Conservation (phyloP, 768 basidiomycete species). For the Termitomyces sp. region DNA sequence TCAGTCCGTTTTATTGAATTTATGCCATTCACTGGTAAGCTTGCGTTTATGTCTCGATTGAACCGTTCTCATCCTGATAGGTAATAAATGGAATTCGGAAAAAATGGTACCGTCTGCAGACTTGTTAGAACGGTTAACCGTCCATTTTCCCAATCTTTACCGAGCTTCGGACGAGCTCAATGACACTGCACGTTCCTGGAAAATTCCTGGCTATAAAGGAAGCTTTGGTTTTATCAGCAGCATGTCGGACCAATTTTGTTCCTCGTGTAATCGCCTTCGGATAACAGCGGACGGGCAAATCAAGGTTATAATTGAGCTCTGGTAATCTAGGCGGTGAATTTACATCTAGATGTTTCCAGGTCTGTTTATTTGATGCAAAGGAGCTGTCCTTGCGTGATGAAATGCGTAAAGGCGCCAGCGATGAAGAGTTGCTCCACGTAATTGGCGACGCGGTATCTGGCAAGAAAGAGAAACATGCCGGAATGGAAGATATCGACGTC, state of each 20-base stretch:
- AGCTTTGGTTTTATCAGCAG: constrained; percentile 86
- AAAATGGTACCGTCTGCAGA: constrained; percentile 81
- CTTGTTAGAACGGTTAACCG: constrained; percentile 48
- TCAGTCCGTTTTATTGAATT: constrained; percentile 89
- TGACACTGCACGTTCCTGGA: constrained; percentile 81
- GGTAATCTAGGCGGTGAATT: not conserved
- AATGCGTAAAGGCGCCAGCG: constrained; percentile 61
- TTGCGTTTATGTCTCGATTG: not conserved
- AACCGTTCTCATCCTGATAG: constrained; percentile 29
- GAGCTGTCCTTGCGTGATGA: constrained; percentile 79
- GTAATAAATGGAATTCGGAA: constrained; percentile 79
- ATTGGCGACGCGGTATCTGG: constrained; percentile 63
- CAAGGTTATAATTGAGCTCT: constrained; percentile 44
- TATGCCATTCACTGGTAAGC: constrained; percentile 86
- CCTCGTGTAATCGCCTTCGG: constrained; percentile 77
- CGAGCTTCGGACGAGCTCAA: constrained; percentile 66
- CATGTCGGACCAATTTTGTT: constrained; percentile 93
- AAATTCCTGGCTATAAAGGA: constrained; percentile 66
- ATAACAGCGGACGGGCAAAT: constrained; percentile 91
- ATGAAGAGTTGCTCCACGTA: constrained; percentile 55
- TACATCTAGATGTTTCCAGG: constrained; percentile 35
- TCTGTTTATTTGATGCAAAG: constrained; percentile 83
- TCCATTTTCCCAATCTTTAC: constrained; percentile 43
- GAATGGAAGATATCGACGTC: constrained; percentile 79
- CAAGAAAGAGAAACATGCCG: constrained; percentile 81